Evolutionary conservation across 2,329 filamentous ascomycete genomes (phyloP).

Genomic region (Colletotrichum chrysophilum): DNA sequence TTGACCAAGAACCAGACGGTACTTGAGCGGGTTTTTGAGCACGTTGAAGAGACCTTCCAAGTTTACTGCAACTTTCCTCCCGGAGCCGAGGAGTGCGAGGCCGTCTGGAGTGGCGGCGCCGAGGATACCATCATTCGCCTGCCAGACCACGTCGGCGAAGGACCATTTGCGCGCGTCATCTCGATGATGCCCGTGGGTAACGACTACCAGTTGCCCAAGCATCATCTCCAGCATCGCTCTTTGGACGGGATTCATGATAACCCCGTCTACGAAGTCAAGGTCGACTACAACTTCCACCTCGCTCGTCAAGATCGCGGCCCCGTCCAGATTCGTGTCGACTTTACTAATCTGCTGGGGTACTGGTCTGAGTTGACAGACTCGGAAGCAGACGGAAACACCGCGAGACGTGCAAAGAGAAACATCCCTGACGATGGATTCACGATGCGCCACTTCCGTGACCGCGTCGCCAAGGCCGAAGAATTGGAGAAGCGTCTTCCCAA

Average conservation of each 20-base stretch:
- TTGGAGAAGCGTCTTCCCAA: background rate
- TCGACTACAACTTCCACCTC: slow-evolving; percentile 36
- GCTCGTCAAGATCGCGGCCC: slow-evolving; percentile 28
- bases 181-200: slow-evolving; percentile 14
- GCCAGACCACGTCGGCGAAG: slow-evolving; percentile 28
- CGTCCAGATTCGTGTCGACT: slow-evolving; percentile 37
- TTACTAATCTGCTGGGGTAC: slow-evolving; percentile 34
- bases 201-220: background rate
- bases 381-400: background rate
- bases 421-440: background rate
- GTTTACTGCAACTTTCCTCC: slow-evolving; percentile 33
- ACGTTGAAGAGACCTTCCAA: slow-evolving; percentile 28
- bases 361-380: slow-evolving; percentile 30
- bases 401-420: background rate
- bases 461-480: background rate
- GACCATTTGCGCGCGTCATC: slow-evolving; percentile 29
- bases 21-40: slow-evolving; percentile 29
- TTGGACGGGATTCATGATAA: background rate
- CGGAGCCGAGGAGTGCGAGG: slow-evolving; percentile 23
- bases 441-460: background rate
- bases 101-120: slow-evolving; percentile 23
- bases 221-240: background rate
- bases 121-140: slow-evolving; percentile 30
- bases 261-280: slow-evolving; percentile 31
- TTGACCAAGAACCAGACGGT: slow-evolving; percentile 30